These are phyloP conservation scores for Leishmania turanica DNA, from an alignment of 208 protist species.

Conservation along the genomic window DNA sequence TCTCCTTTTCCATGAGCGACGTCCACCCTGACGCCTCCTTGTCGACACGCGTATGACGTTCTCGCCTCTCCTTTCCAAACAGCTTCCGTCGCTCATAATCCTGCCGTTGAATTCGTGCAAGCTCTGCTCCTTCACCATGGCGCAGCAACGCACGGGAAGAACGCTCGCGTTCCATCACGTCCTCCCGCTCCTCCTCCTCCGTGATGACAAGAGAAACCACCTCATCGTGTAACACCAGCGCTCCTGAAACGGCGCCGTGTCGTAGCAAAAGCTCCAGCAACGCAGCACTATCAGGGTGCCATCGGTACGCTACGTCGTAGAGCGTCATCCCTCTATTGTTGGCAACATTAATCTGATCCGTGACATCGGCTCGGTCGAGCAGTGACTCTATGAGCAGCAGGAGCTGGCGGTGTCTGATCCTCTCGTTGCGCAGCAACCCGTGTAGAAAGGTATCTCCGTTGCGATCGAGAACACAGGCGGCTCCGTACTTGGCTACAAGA, in stretches of 20 bases:
- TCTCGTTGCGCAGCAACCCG: slow-evolving; percentile 44
- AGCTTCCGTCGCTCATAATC: slow-evolving; percentile 14
- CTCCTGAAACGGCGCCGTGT: slow-evolving; percentile 29
- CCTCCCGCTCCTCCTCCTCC: slow-evolving; percentile 22
- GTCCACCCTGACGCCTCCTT: neutral
- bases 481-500: slow-evolving; percentile 57
- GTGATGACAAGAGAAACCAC: slow-evolving; percentile 5
- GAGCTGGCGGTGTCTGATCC: slow-evolving; percentile 21
- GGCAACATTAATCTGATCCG: slow-evolving; percentile 33
- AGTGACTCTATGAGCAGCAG: slow-evolving; percentile 49
- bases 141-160: neutral
- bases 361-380: slow-evolving; percentile 17
- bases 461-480: slow-evolving; percentile 13
- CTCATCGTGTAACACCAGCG: slow-evolving; percentile 22
- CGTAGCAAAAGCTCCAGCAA: slow-evolving; percentile 47
- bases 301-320: slow-evolving; percentile 44
- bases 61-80: slow-evolving; percentile 18
- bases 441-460: slow-evolving; percentile 67
- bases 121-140: neutral
- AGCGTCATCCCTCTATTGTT: slow-evolving; percentile 37
- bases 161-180: neutral
- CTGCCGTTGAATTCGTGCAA: slow-evolving; percentile 1
- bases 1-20: neutral
- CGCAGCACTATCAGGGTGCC: slow-evolving; percentile 10
- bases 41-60: neutral